Evolutionary conservation across 257 asterid species (phyloP).

Genomic region (Solanum habrochaites): DNA sequence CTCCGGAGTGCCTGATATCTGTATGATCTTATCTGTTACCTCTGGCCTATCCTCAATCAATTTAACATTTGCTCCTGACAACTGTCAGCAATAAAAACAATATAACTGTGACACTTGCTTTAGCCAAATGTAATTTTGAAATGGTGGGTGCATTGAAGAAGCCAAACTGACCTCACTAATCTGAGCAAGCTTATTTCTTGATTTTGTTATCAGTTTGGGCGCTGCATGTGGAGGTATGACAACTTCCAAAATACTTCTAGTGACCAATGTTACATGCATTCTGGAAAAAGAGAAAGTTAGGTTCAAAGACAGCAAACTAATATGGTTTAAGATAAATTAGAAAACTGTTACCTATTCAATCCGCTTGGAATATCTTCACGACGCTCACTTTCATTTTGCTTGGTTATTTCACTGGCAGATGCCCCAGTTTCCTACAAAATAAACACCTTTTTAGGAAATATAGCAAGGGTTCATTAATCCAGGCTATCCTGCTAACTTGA

Average conservation of each 20-base stretch:
- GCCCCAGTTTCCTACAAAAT: constrained; percentile 46
- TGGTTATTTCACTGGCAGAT: constrained; percentile 25
- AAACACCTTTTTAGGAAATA: neutral
- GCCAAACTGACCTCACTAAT: constrained; percentile 62
- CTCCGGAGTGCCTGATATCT: constrained; percentile 87
- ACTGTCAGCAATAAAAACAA: constrained; percentile 23
- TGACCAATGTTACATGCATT: constrained; percentile 62
- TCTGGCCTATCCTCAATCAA: constrained; percentile 64
- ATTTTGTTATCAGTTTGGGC: constrained; percentile 51
- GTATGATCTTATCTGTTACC: constrained; percentile 54
- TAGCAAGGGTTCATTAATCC: neutral
- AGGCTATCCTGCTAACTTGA: neutral
- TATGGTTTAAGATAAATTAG: neutral
- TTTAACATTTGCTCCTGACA: constrained; percentile 83
- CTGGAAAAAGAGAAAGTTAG: constrained; percentile 16
- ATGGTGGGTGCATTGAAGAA: neutral
- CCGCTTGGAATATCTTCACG: constrained; percentile 54
- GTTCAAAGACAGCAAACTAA: neutral
- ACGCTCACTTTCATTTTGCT: constrained; percentile 51
- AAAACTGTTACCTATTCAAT: constrained; percentile 38
- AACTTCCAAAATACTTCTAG: constrained; percentile 80
- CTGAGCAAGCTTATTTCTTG: constrained; percentile 65
- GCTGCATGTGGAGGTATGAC: constrained; percentile 81
- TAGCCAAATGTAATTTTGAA: neutral
- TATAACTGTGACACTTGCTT: neutral